Evolutionary conservation across 108 stramenopile genomes (phyloP).

Genomic region (Phaeodactylum tricornutum): DNA sequence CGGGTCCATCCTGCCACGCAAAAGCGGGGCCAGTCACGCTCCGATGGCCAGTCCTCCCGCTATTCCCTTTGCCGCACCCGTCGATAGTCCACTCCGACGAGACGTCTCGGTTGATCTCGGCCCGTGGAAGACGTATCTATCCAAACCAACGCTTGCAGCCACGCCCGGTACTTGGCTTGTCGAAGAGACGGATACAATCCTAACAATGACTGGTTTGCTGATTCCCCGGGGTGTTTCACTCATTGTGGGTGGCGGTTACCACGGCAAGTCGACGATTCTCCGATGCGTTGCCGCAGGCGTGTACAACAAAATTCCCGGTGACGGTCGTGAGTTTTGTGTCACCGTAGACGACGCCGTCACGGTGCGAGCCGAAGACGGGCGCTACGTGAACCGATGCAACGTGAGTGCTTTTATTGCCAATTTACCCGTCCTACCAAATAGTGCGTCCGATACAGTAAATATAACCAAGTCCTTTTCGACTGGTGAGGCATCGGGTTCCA

Average conservation of each 20-base stretch:
- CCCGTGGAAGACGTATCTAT: too few species aligned
- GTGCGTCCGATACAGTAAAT: constrained; percentile 19
- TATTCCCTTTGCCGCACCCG: constrained; percentile 57
- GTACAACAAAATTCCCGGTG: constrained; percentile 85
- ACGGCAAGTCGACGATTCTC: constrained; percentile 92
- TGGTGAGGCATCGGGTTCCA: constrained; percentile 83
- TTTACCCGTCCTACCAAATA: constrained; percentile 45
- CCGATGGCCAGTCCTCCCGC: constrained; percentile 76
- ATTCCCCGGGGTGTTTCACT: constrained; percentile 82
- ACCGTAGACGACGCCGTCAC: constrained; percentile 68
- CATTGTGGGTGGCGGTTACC: constrained; percentile 94
- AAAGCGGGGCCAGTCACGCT: constrained; percentile 51
- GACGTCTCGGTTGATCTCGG: too few species aligned
- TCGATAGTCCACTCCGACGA: constrained; percentile 23
- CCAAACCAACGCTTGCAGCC: too few species aligned
- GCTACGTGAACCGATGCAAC: constrained; percentile 79
- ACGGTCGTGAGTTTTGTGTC: constrained; percentile 85
- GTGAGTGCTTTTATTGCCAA: constrained; percentile 89
- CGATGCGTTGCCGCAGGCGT: constrained; percentile 72
- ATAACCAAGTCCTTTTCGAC: constrained; percentile 66
- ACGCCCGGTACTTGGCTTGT: too few species aligned
- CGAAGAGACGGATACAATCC: too few species aligned
- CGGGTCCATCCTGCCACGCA: constrained; percentile 70
- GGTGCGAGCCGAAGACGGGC: constrained; percentile 91
- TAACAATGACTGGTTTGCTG: constrained; percentile 63